Base-by-base conservation (phyloP, 2,329 filamentous ascomycete species). In the Diaporthe humulicola region DNA sequence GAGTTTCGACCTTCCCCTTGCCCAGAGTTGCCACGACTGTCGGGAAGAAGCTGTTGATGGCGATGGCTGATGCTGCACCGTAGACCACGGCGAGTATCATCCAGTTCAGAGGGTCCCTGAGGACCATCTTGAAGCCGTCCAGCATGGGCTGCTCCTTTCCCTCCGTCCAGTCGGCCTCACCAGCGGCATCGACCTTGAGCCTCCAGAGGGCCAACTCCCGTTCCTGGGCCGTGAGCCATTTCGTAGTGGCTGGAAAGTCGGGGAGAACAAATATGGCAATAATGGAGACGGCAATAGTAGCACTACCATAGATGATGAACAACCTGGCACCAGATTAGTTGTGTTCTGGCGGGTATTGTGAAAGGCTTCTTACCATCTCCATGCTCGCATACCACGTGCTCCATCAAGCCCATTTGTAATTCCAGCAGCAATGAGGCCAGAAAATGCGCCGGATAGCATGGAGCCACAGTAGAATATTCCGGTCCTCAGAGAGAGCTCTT, bases 371-470 rank as follows among this genome's bases (percentile, higher is more conserved):
- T 40, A 70, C 73, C 85, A 87, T 73, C 80, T 78, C 86, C 85
- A 87, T 30, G 83, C 84, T 9, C 77, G 75, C 19, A 86, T 74
- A 1, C 84, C 83, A 42, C 70, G 76, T 5, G 76, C 77, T 28
- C 81, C 80, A 71, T 86, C 84, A 84, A 93, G 87, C 57, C 90
- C 88, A 25, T 84, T 83, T 0, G 90, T 91, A 69, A 95, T 92
- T 10, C 91, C 88, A 1, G 90, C 90, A 3, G 90, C 89, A 30
- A 92, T 85, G 25, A 92, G 84, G 0, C 92, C 93, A 0, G 91
- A 91, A 78, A 94, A 94, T 93, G 78, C 94, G 94, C 90, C 91
- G 93, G 67, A 83, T 84, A 8, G 82, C 84, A n/a, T 92, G 84
- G 74, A 89, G 90, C 82, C 90, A 92, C 19, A 91, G 58, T 7